Conservation (phyloP, 1,139 yeast genomes). For the Pichia sp. region DNA sequence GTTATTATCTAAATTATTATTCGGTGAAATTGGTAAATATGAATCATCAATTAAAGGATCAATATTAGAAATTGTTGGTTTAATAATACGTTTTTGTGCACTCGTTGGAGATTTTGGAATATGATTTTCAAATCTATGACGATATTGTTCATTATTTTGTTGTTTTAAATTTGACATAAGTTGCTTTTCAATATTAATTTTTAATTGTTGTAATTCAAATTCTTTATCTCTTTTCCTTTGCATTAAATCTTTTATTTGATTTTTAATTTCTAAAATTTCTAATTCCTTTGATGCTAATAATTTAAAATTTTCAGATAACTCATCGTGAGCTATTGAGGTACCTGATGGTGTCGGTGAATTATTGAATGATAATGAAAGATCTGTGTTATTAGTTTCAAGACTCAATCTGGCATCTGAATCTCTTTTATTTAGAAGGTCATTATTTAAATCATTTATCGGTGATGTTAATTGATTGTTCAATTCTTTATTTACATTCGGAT, state of each 20-base stretch:
- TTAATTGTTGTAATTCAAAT: constrained; percentile 34
- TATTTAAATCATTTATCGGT: not conserved
- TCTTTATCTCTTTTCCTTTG: constrained; percentile 30
- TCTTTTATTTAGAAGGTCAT: too few species aligned
- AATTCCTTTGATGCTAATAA: constrained; percentile 56
- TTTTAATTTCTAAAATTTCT: constrained; percentile 52
- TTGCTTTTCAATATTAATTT: constrained; percentile 42
- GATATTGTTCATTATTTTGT: too few species aligned
- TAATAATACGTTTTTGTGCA: constrained; percentile 13
- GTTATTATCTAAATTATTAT: not conserved
- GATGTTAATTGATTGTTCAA: not conserved
- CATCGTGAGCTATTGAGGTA: too few species aligned
- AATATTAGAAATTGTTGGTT: constrained; percentile 12
- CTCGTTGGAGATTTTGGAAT: constrained; percentile 19
- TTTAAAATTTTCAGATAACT: constrained; percentile 48
- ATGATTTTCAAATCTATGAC: constrained; percentile 12
- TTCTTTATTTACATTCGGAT: not conserved
- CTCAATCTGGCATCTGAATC: constrained; percentile 7
- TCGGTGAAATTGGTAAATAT: constrained; percentile 3
- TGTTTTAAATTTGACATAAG: constrained; percentile 31
- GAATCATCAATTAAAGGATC: constrained; percentile 23
- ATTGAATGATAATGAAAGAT: constrained; percentile 2
- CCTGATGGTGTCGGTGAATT: constrained; percentile 7
- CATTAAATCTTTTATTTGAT: constrained; percentile 35
- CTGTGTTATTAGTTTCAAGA: constrained; percentile 6